phyloP scores from a whole-genome alignment of 805 yeast species.

The Isabelozyma heimii region DNA sequence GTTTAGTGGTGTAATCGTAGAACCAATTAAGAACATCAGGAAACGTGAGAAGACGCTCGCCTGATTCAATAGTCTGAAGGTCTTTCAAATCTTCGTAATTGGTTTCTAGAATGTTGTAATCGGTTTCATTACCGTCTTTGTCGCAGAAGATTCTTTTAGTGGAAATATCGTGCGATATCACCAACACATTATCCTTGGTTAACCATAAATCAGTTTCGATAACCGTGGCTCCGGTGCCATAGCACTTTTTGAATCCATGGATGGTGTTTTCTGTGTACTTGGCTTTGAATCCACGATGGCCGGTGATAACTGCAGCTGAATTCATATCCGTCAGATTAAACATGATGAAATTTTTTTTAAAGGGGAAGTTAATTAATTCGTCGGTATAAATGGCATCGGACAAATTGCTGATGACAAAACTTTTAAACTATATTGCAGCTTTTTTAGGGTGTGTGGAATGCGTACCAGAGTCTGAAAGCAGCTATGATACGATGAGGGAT shows the following conservation, averaged over 20 bases:
- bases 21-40: constrained; percentile 32
- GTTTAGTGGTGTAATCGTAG: constrained; percentile 11
- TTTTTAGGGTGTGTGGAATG: too few relatives aligned
- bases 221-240: constrained; percentile 32
- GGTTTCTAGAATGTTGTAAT: constrained; percentile 31
- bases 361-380: not conserved
- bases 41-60: constrained; percentile 32
- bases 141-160: constrained; percentile 38
- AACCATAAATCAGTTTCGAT: constrained; percentile 45
- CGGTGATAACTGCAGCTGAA: constrained; percentile 27
- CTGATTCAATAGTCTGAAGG: constrained; percentile 28
- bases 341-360: not conserved
- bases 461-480: too few relatives aligned
- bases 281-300: constrained; percentile 45
- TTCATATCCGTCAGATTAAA: not conserved
- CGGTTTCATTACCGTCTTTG: constrained; percentile 30
- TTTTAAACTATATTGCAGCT: too few relatives aligned
- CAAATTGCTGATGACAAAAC: not conserved
- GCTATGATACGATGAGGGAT: too few relatives aligned
- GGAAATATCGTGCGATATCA: constrained; percentile 38
- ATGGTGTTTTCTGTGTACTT: constrained; percentile 40
- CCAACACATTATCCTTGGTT: constrained; percentile 33
- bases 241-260: constrained; percentile 35
- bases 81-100: constrained; percentile 24
- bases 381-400: not conserved